Evolutionary conservation across 129 eudicot genomes (phyloP).

Genomic region (Saussurea involucrata): DNA sequence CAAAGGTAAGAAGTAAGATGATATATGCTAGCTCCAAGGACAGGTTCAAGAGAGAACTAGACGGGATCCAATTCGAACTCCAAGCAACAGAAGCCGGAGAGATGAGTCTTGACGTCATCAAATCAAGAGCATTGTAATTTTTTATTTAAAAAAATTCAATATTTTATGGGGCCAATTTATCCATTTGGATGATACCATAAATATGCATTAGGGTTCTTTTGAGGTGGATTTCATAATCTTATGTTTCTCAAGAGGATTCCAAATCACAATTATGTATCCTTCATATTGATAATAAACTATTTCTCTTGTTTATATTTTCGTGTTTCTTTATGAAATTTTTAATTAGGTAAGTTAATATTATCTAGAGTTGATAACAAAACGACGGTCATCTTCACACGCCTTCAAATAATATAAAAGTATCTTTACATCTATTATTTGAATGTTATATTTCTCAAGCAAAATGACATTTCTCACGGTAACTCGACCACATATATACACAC

Average conservation of each 20-base stretch:
- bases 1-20: conserved; percentile 55
- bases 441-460: no score
- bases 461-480: no score
- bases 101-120: conserved; percentile 49
- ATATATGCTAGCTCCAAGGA: conserved; percentile 49
- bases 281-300: not conserved
- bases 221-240: conserved; percentile 3
- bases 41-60: conserved; percentile 49
- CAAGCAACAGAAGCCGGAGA: conserved; percentile 50
- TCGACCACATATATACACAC: no score
- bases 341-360: not conserved
- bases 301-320: not conserved
- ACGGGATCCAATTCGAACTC: conserved; percentile 46
- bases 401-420: no score
- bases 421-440: no score
- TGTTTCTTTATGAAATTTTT: not conserved
- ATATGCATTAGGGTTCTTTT: not conserved
- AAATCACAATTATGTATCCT: not conserved
- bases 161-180: conserved; percentile 20
- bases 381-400: not conserved
- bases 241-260: conserved; percentile 10
- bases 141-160: not conserved
- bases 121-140: conserved; percentile 28
- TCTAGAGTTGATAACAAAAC: no score
- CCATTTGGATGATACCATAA: not conserved